Conservation (phyloP, 164 flowering plant genomes). For the Houttuynia cordata region DNA sequence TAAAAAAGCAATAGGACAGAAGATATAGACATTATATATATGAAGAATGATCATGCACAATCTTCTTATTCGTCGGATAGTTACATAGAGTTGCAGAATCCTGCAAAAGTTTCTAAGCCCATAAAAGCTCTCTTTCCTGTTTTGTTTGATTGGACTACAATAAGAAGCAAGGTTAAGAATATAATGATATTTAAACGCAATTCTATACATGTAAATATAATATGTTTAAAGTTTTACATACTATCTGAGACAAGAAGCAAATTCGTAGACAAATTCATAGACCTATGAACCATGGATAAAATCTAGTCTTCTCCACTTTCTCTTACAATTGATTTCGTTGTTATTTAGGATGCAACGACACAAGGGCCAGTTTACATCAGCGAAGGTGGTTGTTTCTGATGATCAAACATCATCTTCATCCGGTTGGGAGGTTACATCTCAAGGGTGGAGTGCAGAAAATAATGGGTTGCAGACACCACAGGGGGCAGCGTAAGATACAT, state of each 20-base stretch:
- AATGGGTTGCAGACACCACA: slow-evolving; percentile 3
- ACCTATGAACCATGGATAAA: too few species aligned
- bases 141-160: too few species aligned
- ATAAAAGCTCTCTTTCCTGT: background rate
- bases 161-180: too few species aligned
- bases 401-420: slow-evolving; percentile 6
- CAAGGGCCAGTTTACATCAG: slow-evolving; percentile 11
- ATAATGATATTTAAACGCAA: too few species aligned
- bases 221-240: too few species aligned
- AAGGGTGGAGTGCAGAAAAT: slow-evolving; percentile 2
- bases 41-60: background rate
- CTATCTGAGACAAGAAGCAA: too few species aligned
- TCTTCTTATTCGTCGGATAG: background rate
- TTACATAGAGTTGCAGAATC: background rate
- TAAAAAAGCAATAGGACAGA: background rate
- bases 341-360: slow-evolving; percentile 10
- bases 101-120: background rate
- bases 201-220: too few species aligned
- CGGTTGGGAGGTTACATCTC: slow-evolving; percentile 2
- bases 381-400: slow-evolving; percentile 4
- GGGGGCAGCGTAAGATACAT: slow-evolving; percentile 9
- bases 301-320: too few species aligned
- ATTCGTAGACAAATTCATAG: too few species aligned
- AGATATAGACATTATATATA: background rate
- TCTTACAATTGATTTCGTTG: too few species aligned